Evolutionary conservation across 148 eudicot species (phyloP), one percentile per base, ranked within the genome.

Genomic region (Fallopia convolvulus): DNA sequence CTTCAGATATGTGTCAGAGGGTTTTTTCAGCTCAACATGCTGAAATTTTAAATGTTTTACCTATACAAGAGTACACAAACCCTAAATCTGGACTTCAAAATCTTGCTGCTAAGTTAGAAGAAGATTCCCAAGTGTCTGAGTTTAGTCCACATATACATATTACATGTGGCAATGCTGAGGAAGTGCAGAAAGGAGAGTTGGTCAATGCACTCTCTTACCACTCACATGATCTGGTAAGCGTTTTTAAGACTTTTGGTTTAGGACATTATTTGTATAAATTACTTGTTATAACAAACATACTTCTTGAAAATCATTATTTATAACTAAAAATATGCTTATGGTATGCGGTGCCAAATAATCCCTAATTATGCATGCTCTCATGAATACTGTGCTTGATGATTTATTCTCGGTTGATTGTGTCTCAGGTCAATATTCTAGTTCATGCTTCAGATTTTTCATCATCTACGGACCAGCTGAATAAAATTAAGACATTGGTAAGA

Each of bases 401-500:
- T 66, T 1, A 33, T 32, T 66, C 42, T 33, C 36, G 41, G 17
- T 66, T 66, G 20, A 14, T 66, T 6, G 42, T 33, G 36, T 33
- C n/a, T 44, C 90, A 95, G 97, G 92, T 95, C 60, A 89, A 93
- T 79, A 83, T 95, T 84, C 88, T 95, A 75, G 89, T 85, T 63
- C 89, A 91, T 85, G 86, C 90, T 72, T 81, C 88, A 75, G 94
- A 92, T 82, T 77, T 77, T 75, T 81, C 86, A 14, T 79, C 85
- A 71, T 86, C 97, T 66, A 56, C 80, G 13, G 96, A 89, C 75
- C 88, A 88, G 80, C 70, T 91, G 17, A 74, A 77, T 73, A 86
- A 80, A 79, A 80, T 95, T 9, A 87, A 90, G 32, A 75, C 36
- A 23, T 78, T 91, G 61, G 77, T 87, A 82, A 89, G 83, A 82